Conservation (phyloP, 2,329 filamentous ascomycete species). For the Pseudogymnoascus sp. region DNA sequence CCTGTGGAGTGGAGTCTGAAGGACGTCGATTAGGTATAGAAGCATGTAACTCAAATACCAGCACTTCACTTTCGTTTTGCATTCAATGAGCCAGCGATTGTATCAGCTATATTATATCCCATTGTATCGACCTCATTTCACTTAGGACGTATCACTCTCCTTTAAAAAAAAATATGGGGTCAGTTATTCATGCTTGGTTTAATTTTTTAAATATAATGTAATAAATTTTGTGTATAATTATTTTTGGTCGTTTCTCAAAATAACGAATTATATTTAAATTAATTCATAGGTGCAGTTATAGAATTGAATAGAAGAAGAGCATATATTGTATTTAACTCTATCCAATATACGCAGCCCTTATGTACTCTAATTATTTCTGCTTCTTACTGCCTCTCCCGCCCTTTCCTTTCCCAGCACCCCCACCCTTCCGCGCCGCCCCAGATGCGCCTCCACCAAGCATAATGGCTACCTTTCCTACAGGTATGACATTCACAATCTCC, state of each 20-base stretch:
- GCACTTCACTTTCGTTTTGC: neutral
- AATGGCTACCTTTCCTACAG: conserved; percentile 70
- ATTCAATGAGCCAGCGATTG: neutral
- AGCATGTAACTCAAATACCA: neutral
- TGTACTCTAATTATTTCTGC: conserved; percentile 14
- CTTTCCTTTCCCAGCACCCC: conserved; percentile 30
- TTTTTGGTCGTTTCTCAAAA: neutral
- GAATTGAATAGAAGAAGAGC: neutral
- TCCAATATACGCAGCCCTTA: neutral
- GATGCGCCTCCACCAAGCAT: conserved; percentile 58
- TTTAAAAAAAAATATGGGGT: no score
- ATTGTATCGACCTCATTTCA: neutral
- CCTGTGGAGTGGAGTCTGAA: neutral
- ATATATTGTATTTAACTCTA: neutral
- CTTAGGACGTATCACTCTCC: neutral
- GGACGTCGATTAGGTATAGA: conserved; percentile 3
- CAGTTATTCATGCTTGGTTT: no score
- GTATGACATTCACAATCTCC: conserved; percentile 72
- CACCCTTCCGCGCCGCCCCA: conserved; percentile 31
- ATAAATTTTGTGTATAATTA: no score
- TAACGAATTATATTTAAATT: neutral
- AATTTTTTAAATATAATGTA: no score
- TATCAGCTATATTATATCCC: neutral
- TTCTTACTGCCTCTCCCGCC: conserved; percentile 24
- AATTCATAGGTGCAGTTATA: neutral